Evolutionary conservation across 2,329 filamentous ascomycete species (phyloP).

Genomic region (Penicillium sp.): DNA sequence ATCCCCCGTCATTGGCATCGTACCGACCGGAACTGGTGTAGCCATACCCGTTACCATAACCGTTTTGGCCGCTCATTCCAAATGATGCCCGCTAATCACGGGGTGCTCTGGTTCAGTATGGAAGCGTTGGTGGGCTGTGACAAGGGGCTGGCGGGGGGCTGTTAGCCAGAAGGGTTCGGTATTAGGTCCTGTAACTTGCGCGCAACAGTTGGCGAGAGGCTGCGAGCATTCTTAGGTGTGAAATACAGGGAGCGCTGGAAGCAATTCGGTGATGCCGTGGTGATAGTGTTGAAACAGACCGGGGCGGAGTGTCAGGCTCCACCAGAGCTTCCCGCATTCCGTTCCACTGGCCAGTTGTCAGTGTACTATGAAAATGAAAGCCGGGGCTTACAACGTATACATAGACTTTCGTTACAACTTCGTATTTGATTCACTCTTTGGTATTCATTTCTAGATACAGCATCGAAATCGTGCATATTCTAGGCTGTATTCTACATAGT

Average conservation of each 20-base stretch:
- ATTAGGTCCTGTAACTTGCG: conserved; percentile 16
- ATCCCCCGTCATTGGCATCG: conserved; percentile 29
- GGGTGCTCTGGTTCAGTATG: conserved; percentile 6
- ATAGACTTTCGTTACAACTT: neutral
- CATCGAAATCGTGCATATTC: neutral
- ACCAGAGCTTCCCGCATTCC: conserved; percentile 21
- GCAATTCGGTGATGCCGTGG: conserved; percentile 1
- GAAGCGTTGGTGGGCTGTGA: conserved; percentile 10
- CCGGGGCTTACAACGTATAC: neutral
- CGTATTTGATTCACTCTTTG: no score
- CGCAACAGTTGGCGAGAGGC: conserved; percentile 11
- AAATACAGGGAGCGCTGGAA: neutral
- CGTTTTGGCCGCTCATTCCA: conserved; percentile 32
- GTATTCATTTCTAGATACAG: neutral
- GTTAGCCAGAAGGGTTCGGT: conserved; percentile 1
- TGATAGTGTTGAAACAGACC: conserved; percentile 5
- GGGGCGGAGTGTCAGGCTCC: conserved; percentile 14
- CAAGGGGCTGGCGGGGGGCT: conserved; percentile 13
- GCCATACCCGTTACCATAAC: conserved; percentile 34
- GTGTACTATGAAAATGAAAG: neutral
- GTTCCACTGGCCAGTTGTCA: conserved; percentile 10
- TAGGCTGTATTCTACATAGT: neutral
- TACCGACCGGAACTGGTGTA: conserved; percentile 30
- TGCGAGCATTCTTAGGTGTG: conserved; percentile 21
- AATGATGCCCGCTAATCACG: conserved; percentile 3